phyloP scores from a whole-genome alignment of 2,329 filamentous ascomycete species.

The Alternaria solani region DNA sequence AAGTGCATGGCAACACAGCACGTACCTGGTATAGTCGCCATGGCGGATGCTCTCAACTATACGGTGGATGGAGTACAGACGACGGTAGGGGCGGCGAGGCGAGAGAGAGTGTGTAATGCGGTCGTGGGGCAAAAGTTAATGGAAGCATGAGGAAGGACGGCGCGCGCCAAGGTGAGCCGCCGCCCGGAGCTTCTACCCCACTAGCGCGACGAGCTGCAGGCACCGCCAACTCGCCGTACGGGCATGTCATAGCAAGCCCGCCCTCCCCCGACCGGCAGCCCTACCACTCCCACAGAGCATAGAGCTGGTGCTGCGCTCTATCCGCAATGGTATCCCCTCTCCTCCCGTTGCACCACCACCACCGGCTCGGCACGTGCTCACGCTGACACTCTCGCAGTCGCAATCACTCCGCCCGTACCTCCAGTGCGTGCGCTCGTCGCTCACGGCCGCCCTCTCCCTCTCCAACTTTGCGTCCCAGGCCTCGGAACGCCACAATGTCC shows the following conservation, averaged over 20 bases:
- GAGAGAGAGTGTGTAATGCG: slow-evolving; percentile 26
- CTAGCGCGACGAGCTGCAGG: slow-evolving; percentile 35
- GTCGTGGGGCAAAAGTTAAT: slow-evolving; percentile 43
- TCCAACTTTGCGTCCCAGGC: slow-evolving; percentile 98
- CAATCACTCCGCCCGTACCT: slow-evolving; percentile 97
- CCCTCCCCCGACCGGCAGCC: slow-evolving; percentile 26
- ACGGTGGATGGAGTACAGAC: slow-evolving; percentile 2
- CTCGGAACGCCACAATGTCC: slow-evolving; percentile 96
- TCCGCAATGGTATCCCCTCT: slow-evolving; percentile 40
- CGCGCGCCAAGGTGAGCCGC: slow-evolving; percentile 25
- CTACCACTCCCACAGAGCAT: slow-evolving; percentile 24
- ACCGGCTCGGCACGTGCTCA: background rate
- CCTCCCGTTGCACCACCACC: background rate
- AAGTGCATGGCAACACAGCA: background rate
- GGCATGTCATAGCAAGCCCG: slow-evolving; percentile 43
- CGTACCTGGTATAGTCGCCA: slow-evolving; percentile 51
- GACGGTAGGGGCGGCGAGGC: slow-evolving; percentile 12
- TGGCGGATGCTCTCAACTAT: slow-evolving; percentile 28
- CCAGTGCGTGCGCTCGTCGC: slow-evolving; percentile 91
- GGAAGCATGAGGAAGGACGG: slow-evolving; percentile 40
- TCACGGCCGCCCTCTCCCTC: slow-evolving; percentile 91
- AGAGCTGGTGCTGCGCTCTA: slow-evolving; percentile 29
- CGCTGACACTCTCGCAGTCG: slow-evolving; percentile 65
- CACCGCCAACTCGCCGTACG: slow-evolving; percentile 37
- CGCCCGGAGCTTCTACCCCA: slow-evolving; percentile 36